Conservation (phyloP, 257 asterid species). For the Leptodermis oblonga region DNA sequence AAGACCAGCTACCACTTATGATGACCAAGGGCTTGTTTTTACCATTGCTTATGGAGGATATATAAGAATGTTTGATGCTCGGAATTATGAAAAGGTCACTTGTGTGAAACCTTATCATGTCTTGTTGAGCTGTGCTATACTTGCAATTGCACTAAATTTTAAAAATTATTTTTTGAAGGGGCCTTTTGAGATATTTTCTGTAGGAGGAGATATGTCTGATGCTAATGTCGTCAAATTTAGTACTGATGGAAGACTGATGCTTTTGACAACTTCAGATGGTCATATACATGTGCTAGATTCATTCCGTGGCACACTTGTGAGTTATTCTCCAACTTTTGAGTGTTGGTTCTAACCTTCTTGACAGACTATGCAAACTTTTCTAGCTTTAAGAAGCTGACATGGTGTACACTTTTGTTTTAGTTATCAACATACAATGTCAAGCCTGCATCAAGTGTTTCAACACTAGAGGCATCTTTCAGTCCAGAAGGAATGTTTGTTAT, state of each 20-base stretch:
- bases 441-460: slow-evolving; percentile 72
- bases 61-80: slow-evolving; percentile 87
- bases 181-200: slow-evolving; percentile 83
- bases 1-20: slow-evolving; percentile 89
- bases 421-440: slow-evolving; percentile 70
- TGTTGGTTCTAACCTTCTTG: background rate
- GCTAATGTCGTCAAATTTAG: slow-evolving; percentile 89
- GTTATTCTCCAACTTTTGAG: slow-evolving; percentile 23
- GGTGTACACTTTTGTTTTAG: slow-evolving; percentile 30
- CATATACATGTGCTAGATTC: slow-evolving; percentile 91
- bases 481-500: slow-evolving; percentile 89
- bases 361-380: background rate
- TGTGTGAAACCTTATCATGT: slow-evolving; percentile 19
- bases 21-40: slow-evolving; percentile 92
- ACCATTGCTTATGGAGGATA: slow-evolving; percentile 87
- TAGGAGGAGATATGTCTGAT: slow-evolving; percentile 86
- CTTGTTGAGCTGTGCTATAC: slow-evolving; percentile 5
- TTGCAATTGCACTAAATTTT: slow-evolving; percentile 1
- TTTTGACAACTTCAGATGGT: slow-evolving; percentile 81
- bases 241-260: slow-evolving; percentile 91
- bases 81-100: slow-evolving; percentile 84
- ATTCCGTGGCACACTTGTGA: slow-evolving; percentile 81
- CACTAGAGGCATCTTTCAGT: slow-evolving; percentile 96
- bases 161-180: slow-evolving; percentile 47
- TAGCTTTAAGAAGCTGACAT: slow-evolving; percentile 10